phyloP scores from a whole-genome alignment of 2,329 filamentous ascomycete genomes.

The Pseudogymnoascus sp. region DNA sequence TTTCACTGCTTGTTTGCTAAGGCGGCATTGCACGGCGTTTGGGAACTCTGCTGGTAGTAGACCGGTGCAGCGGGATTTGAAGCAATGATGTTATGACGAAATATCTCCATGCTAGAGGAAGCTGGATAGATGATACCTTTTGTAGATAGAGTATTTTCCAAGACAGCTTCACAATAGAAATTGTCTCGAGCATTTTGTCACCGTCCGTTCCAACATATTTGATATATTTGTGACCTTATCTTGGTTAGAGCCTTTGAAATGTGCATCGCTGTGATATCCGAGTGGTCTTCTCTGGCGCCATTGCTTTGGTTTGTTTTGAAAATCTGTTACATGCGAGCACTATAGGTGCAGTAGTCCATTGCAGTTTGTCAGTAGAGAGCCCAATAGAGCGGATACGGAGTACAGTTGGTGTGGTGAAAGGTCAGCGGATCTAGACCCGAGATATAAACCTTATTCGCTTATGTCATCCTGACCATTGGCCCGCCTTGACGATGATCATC shows the following conservation, averaged over 20 bases:
- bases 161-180: neutral
- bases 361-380: neutral
- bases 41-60: conserved; percentile 1
- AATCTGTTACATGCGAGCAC: neutral
- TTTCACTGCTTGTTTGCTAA: neutral
- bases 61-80: neutral
- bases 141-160: neutral
- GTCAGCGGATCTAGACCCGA: conserved; percentile 6
- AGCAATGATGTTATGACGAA: conserved; percentile 1
- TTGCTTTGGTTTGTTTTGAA: neutral
- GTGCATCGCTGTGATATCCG: neutral
- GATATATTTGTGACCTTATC: neutral
- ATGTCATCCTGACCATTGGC: conserved; percentile 5
- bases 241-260: neutral
- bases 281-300: neutral
- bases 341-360: neutral
- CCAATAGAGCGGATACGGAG: too few species aligned
- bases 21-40: conserved; percentile 4
- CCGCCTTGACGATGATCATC: conserved; percentile 8
- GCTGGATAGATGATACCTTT: conserved; percentile 4
- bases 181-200: neutral
- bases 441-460: conserved; percentile 2
- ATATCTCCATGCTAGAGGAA: conserved; percentile 7
- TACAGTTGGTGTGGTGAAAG: neutral
- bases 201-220: neutral